phyloP scores from a whole-genome alignment of 1,284 basidiomycete genomes.

The Apiotrichum domesticum region DNA sequence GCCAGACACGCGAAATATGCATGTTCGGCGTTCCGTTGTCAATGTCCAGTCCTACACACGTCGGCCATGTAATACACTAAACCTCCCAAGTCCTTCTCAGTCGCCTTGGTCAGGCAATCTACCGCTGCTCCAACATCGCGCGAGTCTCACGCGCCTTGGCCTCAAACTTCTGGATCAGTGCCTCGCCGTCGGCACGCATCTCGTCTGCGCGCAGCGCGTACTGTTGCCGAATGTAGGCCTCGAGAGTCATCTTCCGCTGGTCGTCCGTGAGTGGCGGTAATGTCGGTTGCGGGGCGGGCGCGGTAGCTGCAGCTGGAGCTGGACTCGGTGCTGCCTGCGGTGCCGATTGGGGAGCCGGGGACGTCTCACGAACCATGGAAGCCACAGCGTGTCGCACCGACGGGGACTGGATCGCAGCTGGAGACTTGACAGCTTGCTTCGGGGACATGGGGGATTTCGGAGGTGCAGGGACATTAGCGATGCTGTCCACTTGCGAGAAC shows the following conservation, averaged over 20 bases:
- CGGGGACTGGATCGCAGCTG: not conserved
- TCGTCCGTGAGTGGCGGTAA: slow-evolving; percentile 3
- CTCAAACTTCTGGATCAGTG: slow-evolving; percentile 65
- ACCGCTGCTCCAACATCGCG: slow-evolving; percentile 1
- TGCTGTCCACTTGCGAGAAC: slow-evolving; percentile 25
- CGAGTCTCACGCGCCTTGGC: slow-evolving; percentile 4
- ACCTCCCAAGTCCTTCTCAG: no score
- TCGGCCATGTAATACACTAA: no score
- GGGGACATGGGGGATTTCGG: not conserved
- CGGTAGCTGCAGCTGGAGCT: not conserved
- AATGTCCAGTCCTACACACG: no score
- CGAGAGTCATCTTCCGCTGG: slow-evolving; percentile 14
- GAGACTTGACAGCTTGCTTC: not conserved
- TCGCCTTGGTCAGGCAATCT: no score
- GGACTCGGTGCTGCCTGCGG: not conserved
- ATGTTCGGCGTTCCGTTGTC: no score
- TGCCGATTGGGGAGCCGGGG: not conserved
- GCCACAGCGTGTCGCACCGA: slow-evolving; percentile 8
- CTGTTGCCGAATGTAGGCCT: slow-evolving; percentile 16
- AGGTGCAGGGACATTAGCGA: slow-evolving; percentile 27
- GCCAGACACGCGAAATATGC: no score
- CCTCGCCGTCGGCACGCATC: slow-evolving; percentile 45
- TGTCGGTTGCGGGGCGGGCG: slow-evolving; percentile 1
- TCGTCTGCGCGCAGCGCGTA: slow-evolving; percentile 3
- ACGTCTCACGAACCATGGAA: slow-evolving; percentile 12